Base-by-base conservation (phyloP, 805 yeast species). In the Nakazawaea ambrosiae region DNA sequence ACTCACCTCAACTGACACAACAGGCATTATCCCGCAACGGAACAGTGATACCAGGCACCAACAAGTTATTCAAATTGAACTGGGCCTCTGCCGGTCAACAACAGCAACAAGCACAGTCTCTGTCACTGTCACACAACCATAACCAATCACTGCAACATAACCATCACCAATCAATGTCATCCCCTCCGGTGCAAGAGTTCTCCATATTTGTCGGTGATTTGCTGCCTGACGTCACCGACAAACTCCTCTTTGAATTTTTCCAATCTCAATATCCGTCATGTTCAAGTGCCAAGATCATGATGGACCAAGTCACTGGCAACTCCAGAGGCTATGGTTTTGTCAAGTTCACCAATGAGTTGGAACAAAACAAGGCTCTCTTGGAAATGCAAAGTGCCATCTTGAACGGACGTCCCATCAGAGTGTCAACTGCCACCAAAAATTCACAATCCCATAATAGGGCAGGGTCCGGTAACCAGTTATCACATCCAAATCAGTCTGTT, bases 251-350 rank as follows among this genome's bases (percentile, higher is more conserved):
- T 41, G 81, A 81, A 35, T 65, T 74, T 30, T 88, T 89, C 60
- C 78, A 75, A 43, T 59, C 75, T 4, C 72, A 76, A 42, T 88
- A 74, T 53, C 79, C 89, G 2, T 81, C 89, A 5, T 76, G 86
- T 37, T 70, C 77, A 36, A 78, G 81, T 47, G 92, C 79, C 5
- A 86, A 82, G 51, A 75, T 88, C 44, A 86, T 88, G 78, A 57
- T 72, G 34, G 96, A 88, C 56, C 78, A 76, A 27, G 53, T 58
- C 10, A 78, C 95, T 1, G 80, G 81, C 22, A 68, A 68, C 34
- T 74, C 90, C 5, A 78, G 84, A 51, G 95, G 96, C 10, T 88
- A 82, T 57, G 97, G 96, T 2, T 89, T 89, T 63, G 85, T 87
- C n/a, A 75, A 85, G 44, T 87, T 88, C 53, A 51, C 66, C 25